Evolutionary conservation across 116 monocot species (phyloP).

Genomic region (Papilionanthe hybrid): DNA sequence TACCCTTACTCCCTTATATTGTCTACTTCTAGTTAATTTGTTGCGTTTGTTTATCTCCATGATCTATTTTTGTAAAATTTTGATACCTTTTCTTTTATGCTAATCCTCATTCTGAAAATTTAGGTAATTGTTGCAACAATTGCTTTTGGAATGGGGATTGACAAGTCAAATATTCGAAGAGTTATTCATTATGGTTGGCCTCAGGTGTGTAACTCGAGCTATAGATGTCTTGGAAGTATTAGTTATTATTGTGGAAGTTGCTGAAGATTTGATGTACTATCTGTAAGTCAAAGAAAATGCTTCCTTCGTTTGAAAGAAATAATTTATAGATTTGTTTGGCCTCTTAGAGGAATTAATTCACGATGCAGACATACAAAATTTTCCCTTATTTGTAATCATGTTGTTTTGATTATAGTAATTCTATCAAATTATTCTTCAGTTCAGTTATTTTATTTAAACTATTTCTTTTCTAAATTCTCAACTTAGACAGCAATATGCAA

Average conservation of each 20-base stretch:
- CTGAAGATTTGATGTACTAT: background rate
- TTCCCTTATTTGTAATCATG: background rate
- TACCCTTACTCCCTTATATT: background rate
- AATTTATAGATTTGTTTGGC: background rate
- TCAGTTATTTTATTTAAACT: background rate
- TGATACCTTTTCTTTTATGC: background rate
- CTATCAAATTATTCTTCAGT: background rate
- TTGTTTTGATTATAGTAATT: background rate
- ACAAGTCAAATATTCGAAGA: constrained; percentile 95
- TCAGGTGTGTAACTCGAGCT: constrained; percentile 45
- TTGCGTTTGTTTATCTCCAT: background rate
- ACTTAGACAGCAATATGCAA: background rate
- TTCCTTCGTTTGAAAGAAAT: background rate
- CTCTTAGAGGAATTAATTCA: background rate
- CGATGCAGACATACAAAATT: background rate
- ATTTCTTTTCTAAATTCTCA: background rate
- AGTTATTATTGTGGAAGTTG: background rate
- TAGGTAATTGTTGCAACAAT: constrained; percentile 98
- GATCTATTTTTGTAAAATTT: background rate
- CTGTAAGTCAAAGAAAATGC: background rate
- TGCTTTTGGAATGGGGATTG: constrained; percentile 99
- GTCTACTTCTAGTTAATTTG: background rate
- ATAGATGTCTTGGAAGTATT: constrained; percentile 3
- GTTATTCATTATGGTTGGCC: constrained; percentile 99
- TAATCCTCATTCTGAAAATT: background rate